Conservation (phyloP, 352 stramenopile species). For the Globisporangium nagaii region DNA sequence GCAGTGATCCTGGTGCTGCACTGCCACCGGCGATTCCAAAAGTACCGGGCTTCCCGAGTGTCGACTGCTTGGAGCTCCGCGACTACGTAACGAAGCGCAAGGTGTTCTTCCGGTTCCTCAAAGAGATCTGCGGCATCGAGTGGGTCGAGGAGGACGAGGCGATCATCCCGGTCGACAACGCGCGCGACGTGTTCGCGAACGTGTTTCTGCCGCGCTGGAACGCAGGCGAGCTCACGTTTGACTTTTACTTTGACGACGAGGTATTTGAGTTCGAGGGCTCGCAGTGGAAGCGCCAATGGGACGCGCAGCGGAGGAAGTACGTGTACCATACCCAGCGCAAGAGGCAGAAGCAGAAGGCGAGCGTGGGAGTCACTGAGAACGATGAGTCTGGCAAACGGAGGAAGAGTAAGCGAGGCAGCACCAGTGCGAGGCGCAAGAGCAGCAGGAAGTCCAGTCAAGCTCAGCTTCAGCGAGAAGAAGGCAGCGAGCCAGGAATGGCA, state of each 20-base stretch:
- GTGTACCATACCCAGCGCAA: conserved; percentile 23
- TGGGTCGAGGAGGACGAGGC: conserved; percentile 47
- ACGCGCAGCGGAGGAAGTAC: conserved; percentile 22
- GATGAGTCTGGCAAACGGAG: neutral
- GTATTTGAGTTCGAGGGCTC: conserved; percentile 32
- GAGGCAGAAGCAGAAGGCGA: conserved; percentile 5
- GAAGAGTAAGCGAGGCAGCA: conserved; percentile 1
- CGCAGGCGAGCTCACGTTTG: conserved; percentile 32
- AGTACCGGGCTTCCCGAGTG: conserved; percentile 28
- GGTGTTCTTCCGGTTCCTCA: conserved; percentile 47
- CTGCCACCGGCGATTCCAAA: conserved; percentile 1
- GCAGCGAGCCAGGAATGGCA: neutral
- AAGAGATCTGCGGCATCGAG: conserved; percentile 34
- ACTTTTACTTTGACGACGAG: conserved; percentile 57
- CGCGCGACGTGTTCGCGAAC: conserved; percentile 31
- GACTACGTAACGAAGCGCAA: conserved; percentile 34
- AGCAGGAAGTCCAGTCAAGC: neutral
- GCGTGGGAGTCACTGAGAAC: too few relatives aligned
- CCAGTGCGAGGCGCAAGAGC: conserved; percentile 4
- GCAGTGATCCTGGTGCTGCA: neutral
- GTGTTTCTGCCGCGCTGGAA: conserved; percentile 51
- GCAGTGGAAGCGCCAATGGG: conserved; percentile 31
- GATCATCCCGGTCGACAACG: conserved; percentile 33
- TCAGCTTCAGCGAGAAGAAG: neutral
- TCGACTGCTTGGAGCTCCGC: conserved; percentile 18